Evolutionary conservation across 1,284 basidiomycete genomes (phyloP), one percentile per base, ranked within the genome.

Genomic region (Heterobasidion annosum): DNA sequence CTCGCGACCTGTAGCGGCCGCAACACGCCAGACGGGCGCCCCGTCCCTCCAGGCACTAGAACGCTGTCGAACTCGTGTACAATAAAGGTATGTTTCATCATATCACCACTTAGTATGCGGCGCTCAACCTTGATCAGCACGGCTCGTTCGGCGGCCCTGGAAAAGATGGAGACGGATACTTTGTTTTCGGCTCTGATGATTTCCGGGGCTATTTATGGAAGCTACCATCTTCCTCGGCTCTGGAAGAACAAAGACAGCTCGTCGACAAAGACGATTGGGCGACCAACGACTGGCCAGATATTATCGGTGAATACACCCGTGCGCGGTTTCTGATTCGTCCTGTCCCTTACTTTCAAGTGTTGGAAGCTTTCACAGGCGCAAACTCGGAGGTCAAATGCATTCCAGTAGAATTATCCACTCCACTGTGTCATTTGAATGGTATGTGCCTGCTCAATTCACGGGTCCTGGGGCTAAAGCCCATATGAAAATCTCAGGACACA

Each of bases 181-280:
- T 84, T 62, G 75, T 75, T 35, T 77, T 79, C 10, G 90, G 90
- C 10, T 91, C 87, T 9, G 89, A 92, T 63, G 86, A 92, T 65
- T 92, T 91, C 63, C 74, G 83, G 34, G 81, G 74, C 10, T 92
- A 92, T 60, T 67, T 89, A n/a, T 92, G 90, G 90, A 79, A 77
- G 60, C 72, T 91, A 35, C 88, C 88, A 1, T 64, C 74, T 3
- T 55, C 75, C 0, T 58, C 65, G 4, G 66, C 69, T 12, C 70
- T 91, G 32, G 56, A 64, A 1, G 70, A 74, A 18, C 62, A 65
- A 53, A 73, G 86, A 40, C 63, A 67, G 55, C 69, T 72, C 51
- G 65, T 83, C 43, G 64, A 64, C 45, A 56, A 61, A 2, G 62
- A 69, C 8, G 69, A 78, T 32, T 86, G 83, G 82, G 46, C 47